Percentiles rank a stretch among this genome's conserved stretches.
phyloP scores from a whole-genome alignment of 1,284 basidiomycete genomes.

The Cutaneotrichosporon spelunceum region DNA sequence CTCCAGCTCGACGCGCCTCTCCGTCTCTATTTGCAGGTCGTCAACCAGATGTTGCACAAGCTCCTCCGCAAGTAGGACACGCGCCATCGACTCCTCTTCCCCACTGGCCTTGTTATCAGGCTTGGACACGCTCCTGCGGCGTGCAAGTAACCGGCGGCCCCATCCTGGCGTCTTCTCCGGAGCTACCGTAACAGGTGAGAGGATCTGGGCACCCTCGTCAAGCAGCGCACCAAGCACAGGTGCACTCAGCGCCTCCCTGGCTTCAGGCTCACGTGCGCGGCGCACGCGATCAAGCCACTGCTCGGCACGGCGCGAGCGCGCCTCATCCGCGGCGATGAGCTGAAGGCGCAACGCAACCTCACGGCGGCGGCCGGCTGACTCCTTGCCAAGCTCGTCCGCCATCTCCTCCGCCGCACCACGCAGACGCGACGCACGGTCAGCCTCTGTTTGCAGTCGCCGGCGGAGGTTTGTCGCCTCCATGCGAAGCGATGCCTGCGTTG shows the following conservation, averaged over 20 bases:
- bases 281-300: constrained; percentile 47
- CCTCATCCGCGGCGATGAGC: constrained; percentile 66
- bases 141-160: constrained; percentile 9
- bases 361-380: constrained; percentile 68
- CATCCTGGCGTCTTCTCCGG: constrained; percentile 1
- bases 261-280: constrained; percentile 35
- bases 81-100: constrained; percentile 53
- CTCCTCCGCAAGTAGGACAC: constrained; percentile 61
- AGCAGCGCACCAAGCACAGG: constrained; percentile 28
- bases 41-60: constrained; percentile 61
- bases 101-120: constrained; percentile 6
- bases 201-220: constrained; percentile 63
- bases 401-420: constrained; percentile 67
- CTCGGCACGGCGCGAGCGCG: constrained; percentile 40
- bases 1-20: constrained; percentile 60
- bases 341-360: constrained; percentile 69
- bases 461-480: constrained; percentile 33
- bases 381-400: constrained; percentile 67
- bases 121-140: background rate
- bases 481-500: constrained; percentile 62
- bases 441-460: constrained; percentile 28
- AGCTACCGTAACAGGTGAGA: constrained; percentile 53
- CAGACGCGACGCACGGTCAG: constrained; percentile 54
- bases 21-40: constrained; percentile 66
- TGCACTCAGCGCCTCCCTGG: background rate